Conservation (phyloP, 768 basidiomycete species). For the Sporobolomyces pararoseus region DNA sequence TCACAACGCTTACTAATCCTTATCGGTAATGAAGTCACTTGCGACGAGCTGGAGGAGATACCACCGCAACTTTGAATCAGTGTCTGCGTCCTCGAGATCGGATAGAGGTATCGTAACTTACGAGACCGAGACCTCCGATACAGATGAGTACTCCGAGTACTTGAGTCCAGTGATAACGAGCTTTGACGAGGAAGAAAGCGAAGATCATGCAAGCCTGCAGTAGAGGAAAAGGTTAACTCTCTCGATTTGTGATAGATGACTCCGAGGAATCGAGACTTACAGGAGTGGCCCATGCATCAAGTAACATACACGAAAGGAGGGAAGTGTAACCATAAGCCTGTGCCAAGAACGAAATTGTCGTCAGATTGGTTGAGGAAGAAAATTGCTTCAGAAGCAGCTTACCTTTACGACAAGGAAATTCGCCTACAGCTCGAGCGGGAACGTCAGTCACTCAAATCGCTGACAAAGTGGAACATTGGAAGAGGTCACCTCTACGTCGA, state of each 20-base stretch:
- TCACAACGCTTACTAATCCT: constrained; percentile 34
- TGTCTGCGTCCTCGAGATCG: not conserved
- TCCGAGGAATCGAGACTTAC: not conserved
- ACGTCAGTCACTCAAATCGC: not conserved
- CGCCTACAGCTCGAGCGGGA: not conserved
- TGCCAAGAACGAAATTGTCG: not conserved
- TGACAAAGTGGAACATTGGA: not conserved
- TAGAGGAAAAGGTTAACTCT: constrained; percentile 9
- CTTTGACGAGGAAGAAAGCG: constrained; percentile 37
- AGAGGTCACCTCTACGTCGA: constrained; percentile 29
- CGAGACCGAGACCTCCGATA: constrained; percentile 43
- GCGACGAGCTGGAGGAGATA: constrained; percentile 30
- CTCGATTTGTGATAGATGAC: too few relatives aligned
- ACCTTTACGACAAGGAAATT: constrained; percentile 44
- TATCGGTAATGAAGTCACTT: constrained; percentile 42
- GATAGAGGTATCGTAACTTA: not conserved
- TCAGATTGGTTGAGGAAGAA: not conserved
- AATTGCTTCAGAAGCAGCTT: not conserved
- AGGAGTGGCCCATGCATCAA: constrained; percentile 42
- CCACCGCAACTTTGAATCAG: not conserved
- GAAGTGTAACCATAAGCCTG: constrained; percentile 42
- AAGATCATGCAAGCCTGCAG: constrained; percentile 45
- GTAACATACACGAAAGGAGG: constrained; percentile 42
- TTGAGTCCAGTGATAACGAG: constrained; percentile 43
- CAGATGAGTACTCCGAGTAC: constrained; percentile 43